Conservation (phyloP, 1,284 basidiomycete genomes). For the Cerioporus squamosus region DNA sequence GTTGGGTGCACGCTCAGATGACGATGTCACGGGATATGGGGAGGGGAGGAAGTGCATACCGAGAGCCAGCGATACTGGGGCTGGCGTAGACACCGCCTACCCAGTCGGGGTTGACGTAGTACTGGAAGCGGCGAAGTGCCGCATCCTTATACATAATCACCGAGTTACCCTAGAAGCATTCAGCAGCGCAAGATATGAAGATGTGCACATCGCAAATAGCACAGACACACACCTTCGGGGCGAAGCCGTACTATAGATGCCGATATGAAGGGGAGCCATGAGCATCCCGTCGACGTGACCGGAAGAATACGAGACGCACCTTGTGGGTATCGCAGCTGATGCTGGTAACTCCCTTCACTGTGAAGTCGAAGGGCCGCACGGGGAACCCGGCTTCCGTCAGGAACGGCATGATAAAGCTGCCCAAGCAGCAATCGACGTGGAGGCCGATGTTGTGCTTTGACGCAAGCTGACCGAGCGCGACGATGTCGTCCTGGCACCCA, state of each 20-base stretch:
- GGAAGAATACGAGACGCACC: constrained; percentile 41
- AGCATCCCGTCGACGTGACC: neutral
- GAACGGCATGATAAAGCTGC: constrained; percentile 92
- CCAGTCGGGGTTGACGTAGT: constrained; percentile 86
- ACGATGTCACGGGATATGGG: constrained; percentile 12
- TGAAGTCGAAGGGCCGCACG: constrained; percentile 76
- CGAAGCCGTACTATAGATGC: constrained; percentile 70
- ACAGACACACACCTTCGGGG: constrained; percentile 70
- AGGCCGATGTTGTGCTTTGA: constrained; percentile 79
- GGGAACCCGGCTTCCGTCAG: constrained; percentile 62
- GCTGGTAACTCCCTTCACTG: constrained; percentile 87
- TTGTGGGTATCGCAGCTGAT: constrained; percentile 95
- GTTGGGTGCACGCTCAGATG: neutral
- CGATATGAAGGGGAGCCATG: neutral
- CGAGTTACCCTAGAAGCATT: constrained; percentile 81
- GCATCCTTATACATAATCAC: constrained; percentile 90
- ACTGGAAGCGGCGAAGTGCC: constrained; percentile 79
- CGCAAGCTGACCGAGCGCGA: constrained; percentile 80
- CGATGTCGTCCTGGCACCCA: constrained; percentile 89
- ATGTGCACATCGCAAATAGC: neutral
- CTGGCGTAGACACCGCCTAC: constrained; percentile 81
- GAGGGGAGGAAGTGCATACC: constrained; percentile 52
- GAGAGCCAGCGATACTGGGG: constrained; percentile 87
- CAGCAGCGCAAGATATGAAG: neutral
- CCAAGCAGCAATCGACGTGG: constrained; percentile 94